Evolutionary conservation across 257 asterid species (phyloP), one percentile per base, ranked within the genome.

Genomic region (Linderniella brevidens): DNA sequence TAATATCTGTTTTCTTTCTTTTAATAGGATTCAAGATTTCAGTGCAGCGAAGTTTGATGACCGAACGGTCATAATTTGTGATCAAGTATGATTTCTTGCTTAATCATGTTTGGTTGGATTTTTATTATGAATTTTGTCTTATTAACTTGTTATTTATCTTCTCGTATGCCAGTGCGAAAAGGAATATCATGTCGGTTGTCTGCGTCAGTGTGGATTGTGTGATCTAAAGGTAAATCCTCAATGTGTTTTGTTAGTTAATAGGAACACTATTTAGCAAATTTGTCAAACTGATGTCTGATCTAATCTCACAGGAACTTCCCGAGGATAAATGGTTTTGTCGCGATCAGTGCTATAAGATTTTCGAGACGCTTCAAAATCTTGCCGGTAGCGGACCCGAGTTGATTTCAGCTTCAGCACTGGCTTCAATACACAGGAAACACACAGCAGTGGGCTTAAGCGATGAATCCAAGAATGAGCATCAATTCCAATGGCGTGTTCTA

Each of bases 161-260:
- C 29, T 46, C 20, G 13, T 58, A 70, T 13, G 65, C 49, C 57
- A 90, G 99, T 90, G 99, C 63, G 99, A 90, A 68, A 90, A 76
- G 92, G 99, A 90, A 69, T 90, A 81, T 64, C 99, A 90, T 67
- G 96, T 90, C 64, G 96, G 99, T 54, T 90, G 99, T 68, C 70
- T 90, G 64, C 87, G 99, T 20, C 73, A 66, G 49, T 64, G 71
- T 35, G 92, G 84, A 52, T 55, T 79, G 58, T 90, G 93, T 51
- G 93, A 90, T 72, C 80, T 90, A 56, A 79, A 82, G 64, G 99
- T 90, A 65, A 75, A 81, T n/a, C 12, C 61, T 16, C 20, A 38
- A 14, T 11, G 37, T 25, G 13, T 41, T 35, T 57, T 35, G 10
- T 37, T 49, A n/a, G 5, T 49, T 0, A 35, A 3, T 9, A 8